Percentiles rank a stretch among this genome's conserved stretches.
Evolutionary conservation across 164 flowering plant species (phyloP).

Genomic region (Tetracentron sinense): DNA sequence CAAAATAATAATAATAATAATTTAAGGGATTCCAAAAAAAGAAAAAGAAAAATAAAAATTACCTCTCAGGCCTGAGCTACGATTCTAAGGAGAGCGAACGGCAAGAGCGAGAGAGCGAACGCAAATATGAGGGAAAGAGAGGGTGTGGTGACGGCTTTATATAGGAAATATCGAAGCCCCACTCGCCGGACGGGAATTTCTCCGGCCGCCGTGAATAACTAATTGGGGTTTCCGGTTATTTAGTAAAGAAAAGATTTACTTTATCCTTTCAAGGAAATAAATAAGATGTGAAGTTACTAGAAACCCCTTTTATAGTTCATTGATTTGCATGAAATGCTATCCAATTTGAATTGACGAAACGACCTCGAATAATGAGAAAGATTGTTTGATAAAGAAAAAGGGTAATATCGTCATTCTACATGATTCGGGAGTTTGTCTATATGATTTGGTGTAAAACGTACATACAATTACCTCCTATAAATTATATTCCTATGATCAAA

Average conservation of each 20-base stretch:
- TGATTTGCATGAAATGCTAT: conserved; percentile 6
- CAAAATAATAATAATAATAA: background rate
- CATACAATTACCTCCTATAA: too few relatives aligned
- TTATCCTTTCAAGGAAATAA: conserved; percentile 14
- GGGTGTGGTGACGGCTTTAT: conserved; percentile 40
- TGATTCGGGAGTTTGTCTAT: too few relatives aligned
- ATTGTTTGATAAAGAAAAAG: conserved; percentile 1
- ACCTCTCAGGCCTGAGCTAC: conserved; percentile 23
- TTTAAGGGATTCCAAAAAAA: background rate
- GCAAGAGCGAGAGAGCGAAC: conserved; percentile 9
- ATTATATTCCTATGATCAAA: too few relatives aligned
- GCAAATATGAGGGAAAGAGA: conserved; percentile 24
- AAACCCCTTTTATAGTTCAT: too few relatives aligned
- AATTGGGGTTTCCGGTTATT: too few relatives aligned
- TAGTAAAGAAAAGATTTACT: background rate
- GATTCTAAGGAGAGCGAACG: conserved; percentile 16
- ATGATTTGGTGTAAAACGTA: too few relatives aligned
- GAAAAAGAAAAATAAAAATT: conserved; percentile 10
- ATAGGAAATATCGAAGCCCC: conserved; percentile 47
- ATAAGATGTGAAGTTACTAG: background rate
- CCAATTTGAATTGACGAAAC: conserved; percentile 4
- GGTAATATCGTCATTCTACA: conserved; percentile 3
- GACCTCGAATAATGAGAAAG: background rate
- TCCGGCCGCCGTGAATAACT: conserved; percentile 29
- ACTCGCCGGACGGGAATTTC: conserved; percentile 24